A percentile compares a stretch with the other conserved stretches of the same genome.
Evolutionary conservation across 2,329 filamentous ascomycete species (phyloP).

Genomic region (Meredithiella fracta): DNA sequence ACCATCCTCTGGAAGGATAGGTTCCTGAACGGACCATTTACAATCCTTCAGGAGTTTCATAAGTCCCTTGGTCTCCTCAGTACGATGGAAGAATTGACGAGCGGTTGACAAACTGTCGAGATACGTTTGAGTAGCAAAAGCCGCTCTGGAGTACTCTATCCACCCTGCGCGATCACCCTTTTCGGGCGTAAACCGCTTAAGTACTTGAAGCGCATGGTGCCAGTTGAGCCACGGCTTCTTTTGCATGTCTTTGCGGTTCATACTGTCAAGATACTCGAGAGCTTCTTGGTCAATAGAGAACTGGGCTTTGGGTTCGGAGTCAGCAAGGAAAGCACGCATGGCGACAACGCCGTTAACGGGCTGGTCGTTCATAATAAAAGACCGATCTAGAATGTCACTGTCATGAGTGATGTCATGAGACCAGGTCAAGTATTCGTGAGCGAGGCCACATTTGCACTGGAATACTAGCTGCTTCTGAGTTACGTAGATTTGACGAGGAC

Average conservation of each 20-base stretch:
- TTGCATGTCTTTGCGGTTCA: not conserved
- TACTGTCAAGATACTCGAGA: not conserved
- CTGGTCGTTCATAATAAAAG: not conserved
- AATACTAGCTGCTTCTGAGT: not conserved
- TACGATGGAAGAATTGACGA: not conserved
- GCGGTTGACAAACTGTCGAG: not conserved
- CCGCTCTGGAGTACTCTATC: not conserved
- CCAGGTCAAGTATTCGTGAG: not conserved
- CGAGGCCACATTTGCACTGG: not conserved
- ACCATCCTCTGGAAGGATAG: not conserved
- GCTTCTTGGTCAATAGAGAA: not conserved
- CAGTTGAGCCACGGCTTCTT: not conserved
- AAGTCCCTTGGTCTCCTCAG: not conserved
- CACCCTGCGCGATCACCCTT: not conserved
- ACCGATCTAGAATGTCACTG: not conserved
- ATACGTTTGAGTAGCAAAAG: constrained; percentile 1
- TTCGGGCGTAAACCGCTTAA: not conserved
- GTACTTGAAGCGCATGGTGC: not conserved
- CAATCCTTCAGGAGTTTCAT: not conserved
- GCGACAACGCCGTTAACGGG: not conserved
- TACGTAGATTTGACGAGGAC: not conserved
- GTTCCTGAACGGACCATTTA: not conserved
- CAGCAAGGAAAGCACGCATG: not conserved
- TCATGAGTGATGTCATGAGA: not conserved
- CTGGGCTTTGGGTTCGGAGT: not conserved